Base-by-base conservation (phyloP, 2,329 filamentous ascomycete genomes). In the Epichloe typhina region DNA sequence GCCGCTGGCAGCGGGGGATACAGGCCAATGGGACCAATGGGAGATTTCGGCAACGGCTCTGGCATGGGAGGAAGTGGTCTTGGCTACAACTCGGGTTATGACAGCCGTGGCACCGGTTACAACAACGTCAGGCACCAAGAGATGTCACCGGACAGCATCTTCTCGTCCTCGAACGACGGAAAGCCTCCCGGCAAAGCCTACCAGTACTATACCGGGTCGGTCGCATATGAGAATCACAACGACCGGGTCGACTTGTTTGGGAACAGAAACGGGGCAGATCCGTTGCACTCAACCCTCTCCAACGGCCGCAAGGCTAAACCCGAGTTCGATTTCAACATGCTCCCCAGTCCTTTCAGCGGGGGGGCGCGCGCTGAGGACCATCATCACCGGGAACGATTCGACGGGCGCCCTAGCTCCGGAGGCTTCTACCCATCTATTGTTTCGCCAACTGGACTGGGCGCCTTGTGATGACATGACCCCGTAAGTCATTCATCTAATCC, bases 1-100 rank as follows among this genome's bases (percentile, higher is more conserved):
- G 81, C 82, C 0, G 79, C 80, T 38, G 79, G 82, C 21, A 76
- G 75, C 41, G 75, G 81, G 17, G 69, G 69, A n/a, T 67, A 61
- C 46, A 52, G 54, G 33, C 45, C 55, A 9, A 57, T 63, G 46
- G 54, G 57, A 38, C 54, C 53, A 21, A 60, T 66, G 46, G 46
- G 55, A 9, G 64, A 65, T 51, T 65, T 62, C 50, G 57, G 51
- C 47, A 56, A 57, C 36, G 55, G 52, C 40, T 59, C 66, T 21
- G 65, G 75, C 56, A 65, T 76, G 40, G 61, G 67, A 1, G 64
- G 62, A 13, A 21, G 54, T 13, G 53, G 51, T n/a, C 54, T 56
- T 3, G 53, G 55, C 49, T 65, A 63, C 44, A 53, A 53, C 17
- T 48, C 56, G 12, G 55, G 56, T 2, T 66, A 64, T 46, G 62